Percentiles rank a stretch among this genome's conserved stretches.
Evolutionary conservation across 257 asterid genomes (phyloP).

Genomic region (Anisodus acutangulus): DNA sequence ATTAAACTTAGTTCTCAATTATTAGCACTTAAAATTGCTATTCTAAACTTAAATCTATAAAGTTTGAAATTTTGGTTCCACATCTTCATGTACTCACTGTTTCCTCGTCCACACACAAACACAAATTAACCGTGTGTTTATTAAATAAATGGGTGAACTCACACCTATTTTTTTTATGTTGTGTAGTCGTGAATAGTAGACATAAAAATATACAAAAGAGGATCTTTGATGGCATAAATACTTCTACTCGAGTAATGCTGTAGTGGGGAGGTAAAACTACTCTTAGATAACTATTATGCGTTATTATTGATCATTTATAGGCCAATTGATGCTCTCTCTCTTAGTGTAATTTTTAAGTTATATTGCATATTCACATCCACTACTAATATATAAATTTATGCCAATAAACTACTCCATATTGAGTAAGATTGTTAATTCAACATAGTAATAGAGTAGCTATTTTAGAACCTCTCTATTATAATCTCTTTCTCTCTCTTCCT

Average conservation of each 20-base stretch:
- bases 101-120: conserved; percentile 14
- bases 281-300: background rate
- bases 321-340: background rate
- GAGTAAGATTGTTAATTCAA: background rate
- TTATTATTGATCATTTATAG: background rate
- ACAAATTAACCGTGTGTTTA: background rate
- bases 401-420: background rate
- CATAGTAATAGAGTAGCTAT: background rate
- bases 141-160: background rate
- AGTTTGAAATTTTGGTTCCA: too few relatives aligned
- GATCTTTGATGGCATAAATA: too few relatives aligned
- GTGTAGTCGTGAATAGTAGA: background rate
- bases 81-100: too few relatives aligned
- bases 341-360: background rate
- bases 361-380: background rate
- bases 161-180: background rate
- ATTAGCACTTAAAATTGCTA: too few relatives aligned
- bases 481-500: background rate
- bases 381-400: background rate
- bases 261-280: too few relatives aligned
- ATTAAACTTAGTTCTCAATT: too few relatives aligned
- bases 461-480: background rate
- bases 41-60: too few relatives aligned
- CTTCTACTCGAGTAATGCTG: too few relatives aligned
- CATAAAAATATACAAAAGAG: too few relatives aligned